Evolutionary conservation across 495 filamentous ascomycete species (phyloP).

Genomic region (Trypethelium eluteriae): DNA sequence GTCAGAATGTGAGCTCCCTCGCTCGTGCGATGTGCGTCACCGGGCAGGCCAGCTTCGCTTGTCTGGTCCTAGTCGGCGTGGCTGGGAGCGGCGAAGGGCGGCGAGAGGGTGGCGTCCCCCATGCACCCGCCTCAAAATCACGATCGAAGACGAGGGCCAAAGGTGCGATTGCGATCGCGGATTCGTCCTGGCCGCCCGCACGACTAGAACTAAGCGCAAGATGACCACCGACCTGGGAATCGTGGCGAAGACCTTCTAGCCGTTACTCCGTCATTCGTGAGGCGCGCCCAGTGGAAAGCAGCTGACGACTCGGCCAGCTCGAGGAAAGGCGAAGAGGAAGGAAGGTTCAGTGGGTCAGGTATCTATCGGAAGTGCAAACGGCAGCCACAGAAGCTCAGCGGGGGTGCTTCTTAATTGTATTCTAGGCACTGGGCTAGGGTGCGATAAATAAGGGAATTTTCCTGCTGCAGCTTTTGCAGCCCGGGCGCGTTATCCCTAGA

Average conservation of each 20-base stretch:
- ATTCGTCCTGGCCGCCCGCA: too few relatives aligned
- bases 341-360: too few relatives aligned
- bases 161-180: background rate
- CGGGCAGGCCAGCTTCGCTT: constrained; percentile 6
- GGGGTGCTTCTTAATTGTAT: background rate
- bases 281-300: too few relatives aligned
- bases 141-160: background rate
- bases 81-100: constrained; percentile 2
- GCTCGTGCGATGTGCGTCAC: constrained; percentile 11
- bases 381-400: background rate
- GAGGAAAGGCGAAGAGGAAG: too few relatives aligned
- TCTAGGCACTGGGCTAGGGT: background rate
- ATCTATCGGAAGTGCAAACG: background rate
- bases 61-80: constrained; percentile 4
- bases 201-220: too few relatives aligned
- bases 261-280: too few relatives aligned
- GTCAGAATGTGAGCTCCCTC: background rate
- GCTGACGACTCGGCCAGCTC: too few relatives aligned
- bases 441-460: background rate
- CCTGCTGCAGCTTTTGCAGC: background rate
- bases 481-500: background rate
- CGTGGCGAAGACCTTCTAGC: background rate
- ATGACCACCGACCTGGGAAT: background rate
- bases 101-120: background rate
- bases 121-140: background rate